A percentile compares a stretch with the other conserved stretches of the same genome.
These are phyloP conservation scores for Epichloe festucae DNA, from an alignment of 2,329 filamentous ascomycete species.

Conservation along the genomic window DNA sequence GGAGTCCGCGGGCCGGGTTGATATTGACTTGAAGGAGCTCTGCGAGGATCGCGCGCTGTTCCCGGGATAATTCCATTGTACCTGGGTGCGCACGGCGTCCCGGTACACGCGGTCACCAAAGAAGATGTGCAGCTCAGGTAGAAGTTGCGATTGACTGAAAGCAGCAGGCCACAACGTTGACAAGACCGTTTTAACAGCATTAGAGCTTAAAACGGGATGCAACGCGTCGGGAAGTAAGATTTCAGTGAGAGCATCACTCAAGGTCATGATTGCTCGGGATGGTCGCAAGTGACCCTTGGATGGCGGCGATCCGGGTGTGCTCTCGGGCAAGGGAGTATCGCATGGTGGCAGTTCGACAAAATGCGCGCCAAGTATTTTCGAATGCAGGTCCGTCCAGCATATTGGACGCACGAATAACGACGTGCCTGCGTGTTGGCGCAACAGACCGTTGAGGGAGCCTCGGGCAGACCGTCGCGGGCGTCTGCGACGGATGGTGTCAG, in stretches of 20 bases:
- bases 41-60: slow-evolving; percentile 14
- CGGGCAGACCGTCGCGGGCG: slow-evolving; percentile 22
- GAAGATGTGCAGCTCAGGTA: slow-evolving; percentile 33
- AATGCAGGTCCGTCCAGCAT: slow-evolving; percentile 42
- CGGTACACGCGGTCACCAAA: slow-evolving; percentile 34
- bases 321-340: slow-evolving; percentile 26
- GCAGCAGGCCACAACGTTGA: slow-evolving; percentile 29
- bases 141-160: slow-evolving; percentile 17
- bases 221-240: slow-evolving; percentile 24
- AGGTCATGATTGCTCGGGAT: slow-evolving; percentile 27
- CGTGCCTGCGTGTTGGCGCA: slow-evolving; percentile 33
- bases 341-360: slow-evolving; percentile 32
- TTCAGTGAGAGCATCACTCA: slow-evolving; percentile 31
- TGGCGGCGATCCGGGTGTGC: slow-evolving; percentile 20
- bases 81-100: slow-evolving; percentile 32
- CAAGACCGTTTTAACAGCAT: slow-evolving; percentile 31
- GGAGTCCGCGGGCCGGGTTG: slow-evolving; percentile 22
- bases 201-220: slow-evolving; percentile 23
- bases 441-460: slow-evolving; percentile 39
- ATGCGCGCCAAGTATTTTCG: slow-evolving; percentile 31
- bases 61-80: slow-evolving; percentile 33
- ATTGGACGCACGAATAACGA: slow-evolving; percentile 40
- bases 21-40: slow-evolving; percentile 23
- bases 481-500: background rate
- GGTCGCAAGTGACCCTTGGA: slow-evolving; percentile 24